phyloP scores from a whole-genome alignment of 176 grass and related monocot species.

The Urochloa ruziziensis region DNA sequence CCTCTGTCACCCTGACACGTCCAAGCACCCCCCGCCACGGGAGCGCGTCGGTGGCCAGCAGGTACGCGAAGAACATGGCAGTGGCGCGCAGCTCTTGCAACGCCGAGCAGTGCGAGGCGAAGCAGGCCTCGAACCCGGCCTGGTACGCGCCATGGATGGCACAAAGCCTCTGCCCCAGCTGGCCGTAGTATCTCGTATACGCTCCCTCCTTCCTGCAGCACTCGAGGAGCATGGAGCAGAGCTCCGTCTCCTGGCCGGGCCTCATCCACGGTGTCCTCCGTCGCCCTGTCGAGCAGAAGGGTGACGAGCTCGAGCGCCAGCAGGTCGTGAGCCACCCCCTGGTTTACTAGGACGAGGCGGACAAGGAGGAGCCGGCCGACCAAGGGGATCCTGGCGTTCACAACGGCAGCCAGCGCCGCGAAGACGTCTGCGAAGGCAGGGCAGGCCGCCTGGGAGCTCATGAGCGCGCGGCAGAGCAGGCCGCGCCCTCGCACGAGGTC shows the following conservation, averaged over 20 bases:
- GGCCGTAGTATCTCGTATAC: constrained; percentile 43
- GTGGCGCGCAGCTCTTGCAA: not conserved
- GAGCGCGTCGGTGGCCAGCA: not conserved
- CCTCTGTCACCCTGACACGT: not conserved
- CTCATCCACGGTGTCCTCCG: not conserved
- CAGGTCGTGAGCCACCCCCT: not conserved
- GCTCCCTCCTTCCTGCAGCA: constrained; percentile 67
- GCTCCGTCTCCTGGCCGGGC: constrained; percentile 55
- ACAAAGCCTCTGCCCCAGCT: constrained; percentile 52
- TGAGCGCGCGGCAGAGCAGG: constrained; percentile 54
- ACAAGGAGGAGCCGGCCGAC: constrained; percentile 51
- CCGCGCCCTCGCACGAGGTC: constrained; percentile 61
- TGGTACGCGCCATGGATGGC: not conserved
- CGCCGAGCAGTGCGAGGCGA: not conserved
- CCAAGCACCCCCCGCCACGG: not conserved
- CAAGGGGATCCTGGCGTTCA: constrained; percentile 50
- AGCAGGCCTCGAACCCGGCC: not conserved
- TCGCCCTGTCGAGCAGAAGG: not conserved
- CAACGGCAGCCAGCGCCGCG: constrained; percentile 42
- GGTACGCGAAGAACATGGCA: not conserved
- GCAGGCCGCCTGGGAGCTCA: constrained; percentile 52
- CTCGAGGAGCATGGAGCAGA: constrained; percentile 61
- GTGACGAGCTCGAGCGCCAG: not conserved
- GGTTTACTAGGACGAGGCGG: constrained; percentile 36
- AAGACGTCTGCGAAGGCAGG: constrained; percentile 61